Evolutionary conservation across 2,329 filamentous ascomycete species (phyloP).

Genomic region (Nannizziopsis arthrosporioides): DNA sequence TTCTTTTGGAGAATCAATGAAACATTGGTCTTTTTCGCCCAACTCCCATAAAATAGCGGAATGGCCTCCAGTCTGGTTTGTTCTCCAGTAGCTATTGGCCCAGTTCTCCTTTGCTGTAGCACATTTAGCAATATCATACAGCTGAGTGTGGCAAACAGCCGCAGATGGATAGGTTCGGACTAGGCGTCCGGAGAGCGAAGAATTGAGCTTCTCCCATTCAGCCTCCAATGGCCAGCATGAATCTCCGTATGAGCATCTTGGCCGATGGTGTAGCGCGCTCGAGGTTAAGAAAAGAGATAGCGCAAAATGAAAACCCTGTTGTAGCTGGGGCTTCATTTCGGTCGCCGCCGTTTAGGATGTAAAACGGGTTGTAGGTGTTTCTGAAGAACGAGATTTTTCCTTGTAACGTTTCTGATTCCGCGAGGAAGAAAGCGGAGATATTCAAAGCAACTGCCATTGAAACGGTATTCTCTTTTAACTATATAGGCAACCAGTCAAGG

Average conservation of each 20-base stretch:
- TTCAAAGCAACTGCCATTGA: too few species aligned
- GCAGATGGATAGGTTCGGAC: conserved; percentile 14
- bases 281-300: neutral
- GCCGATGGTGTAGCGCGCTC: conserved; percentile 13
- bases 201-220: conserved; percentile 14
- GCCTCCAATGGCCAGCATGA: conserved; percentile 15
- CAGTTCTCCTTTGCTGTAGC: conserved; percentile 15
- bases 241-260: conserved; percentile 15
- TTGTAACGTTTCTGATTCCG: neutral
- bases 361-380: too few species aligned
- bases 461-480: too few species aligned
- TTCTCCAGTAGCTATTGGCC: conserved; percentile 16
- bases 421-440: too few species aligned
- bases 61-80: conserved; percentile 21
- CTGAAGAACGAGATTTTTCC: neutral
- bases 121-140: conserved; percentile 14
- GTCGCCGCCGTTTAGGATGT: neutral
- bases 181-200: conserved; percentile 14
- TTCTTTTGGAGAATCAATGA: conserved; percentile 18
- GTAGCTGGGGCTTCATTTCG: conserved; percentile 13
- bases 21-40: conserved; percentile 21
- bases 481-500: too few species aligned
- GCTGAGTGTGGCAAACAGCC: conserved; percentile 14
- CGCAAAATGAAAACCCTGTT: neutral
- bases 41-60: conserved; percentile 23